These are phyloP conservation scores for Zoysia pacifica DNA, from an alignment of 176 grass and related monocot species.

Conservation along the genomic window DNA sequence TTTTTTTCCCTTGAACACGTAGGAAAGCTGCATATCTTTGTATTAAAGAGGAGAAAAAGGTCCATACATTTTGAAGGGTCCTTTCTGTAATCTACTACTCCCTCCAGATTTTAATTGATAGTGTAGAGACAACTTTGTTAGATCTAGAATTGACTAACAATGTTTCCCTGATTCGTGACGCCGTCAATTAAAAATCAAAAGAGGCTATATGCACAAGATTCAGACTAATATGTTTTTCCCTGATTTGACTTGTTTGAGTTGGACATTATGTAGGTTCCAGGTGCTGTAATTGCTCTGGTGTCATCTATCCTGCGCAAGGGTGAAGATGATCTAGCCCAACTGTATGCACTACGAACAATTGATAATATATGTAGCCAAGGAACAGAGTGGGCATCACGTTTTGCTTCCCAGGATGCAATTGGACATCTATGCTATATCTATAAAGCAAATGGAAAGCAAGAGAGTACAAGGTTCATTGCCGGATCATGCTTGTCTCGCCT, in stretches of 20 bases:
- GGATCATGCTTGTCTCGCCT: constrained; percentile 87
- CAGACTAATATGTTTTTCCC: background rate
- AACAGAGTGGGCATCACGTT: constrained; percentile 87
- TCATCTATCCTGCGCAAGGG: constrained; percentile 94
- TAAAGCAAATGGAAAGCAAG: constrained; percentile 89
- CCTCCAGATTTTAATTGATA: no score
- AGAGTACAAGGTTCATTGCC: constrained; percentile 86
- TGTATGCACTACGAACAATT: constrained; percentile 94
- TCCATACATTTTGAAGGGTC: no score
- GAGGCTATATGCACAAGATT: background rate
- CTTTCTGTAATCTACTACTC: no score
- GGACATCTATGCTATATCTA: constrained; percentile 87
- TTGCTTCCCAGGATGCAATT: constrained; percentile 87
- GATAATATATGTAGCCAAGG: constrained; percentile 98
- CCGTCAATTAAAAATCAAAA: no score
- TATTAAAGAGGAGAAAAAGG: no score
- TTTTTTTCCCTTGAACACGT: no score
- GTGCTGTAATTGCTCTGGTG: constrained; percentile 81
- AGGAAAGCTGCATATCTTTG: no score
- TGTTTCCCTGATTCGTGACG: no score
- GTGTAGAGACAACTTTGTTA: no score
- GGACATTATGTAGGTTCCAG: constrained; percentile 69
- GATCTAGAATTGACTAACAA: no score
- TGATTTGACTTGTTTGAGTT: constrained; percentile 37
- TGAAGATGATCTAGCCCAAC: constrained; percentile 93